phyloP scores from a whole-genome alignment of 129 eudicot genomes.

The Deinandra increscens region DNA sequence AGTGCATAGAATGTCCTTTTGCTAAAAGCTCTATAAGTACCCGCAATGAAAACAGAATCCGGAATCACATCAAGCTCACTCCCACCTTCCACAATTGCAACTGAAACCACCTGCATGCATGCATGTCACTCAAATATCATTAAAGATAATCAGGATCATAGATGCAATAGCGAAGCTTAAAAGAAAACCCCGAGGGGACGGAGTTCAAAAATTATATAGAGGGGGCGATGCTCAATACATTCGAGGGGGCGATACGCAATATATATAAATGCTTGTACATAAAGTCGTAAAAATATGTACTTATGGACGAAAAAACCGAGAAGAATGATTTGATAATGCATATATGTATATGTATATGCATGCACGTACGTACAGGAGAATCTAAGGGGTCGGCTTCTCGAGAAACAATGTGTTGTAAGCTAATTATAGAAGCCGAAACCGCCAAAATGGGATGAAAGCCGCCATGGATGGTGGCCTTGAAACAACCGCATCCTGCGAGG shows the following conservation, averaged over 20 bases:
- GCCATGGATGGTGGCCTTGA: constrained; percentile 52
- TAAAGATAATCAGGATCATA: too few relatives aligned
- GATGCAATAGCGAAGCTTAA: too few relatives aligned
- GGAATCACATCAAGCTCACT: constrained; percentile 44
- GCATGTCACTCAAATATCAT: too few relatives aligned
- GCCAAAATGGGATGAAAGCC: constrained; percentile 65
- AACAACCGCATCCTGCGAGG: constrained; percentile 72
- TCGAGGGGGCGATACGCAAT: too few relatives aligned
- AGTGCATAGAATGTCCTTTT: constrained; percentile 51
- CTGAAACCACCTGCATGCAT: constrained; percentile 60
- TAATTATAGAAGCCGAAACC: constrained; percentile 55
- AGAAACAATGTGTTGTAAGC: constrained; percentile 63
- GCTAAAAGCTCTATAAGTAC: constrained; percentile 68
- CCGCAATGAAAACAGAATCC: constrained; percentile 48
- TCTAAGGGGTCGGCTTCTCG: constrained; percentile 69
- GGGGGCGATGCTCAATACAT: too few relatives aligned
- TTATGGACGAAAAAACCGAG: too few relatives aligned
- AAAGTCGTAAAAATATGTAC: too few relatives aligned
- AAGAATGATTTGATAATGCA: too few relatives aligned
- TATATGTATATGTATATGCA: neutral
- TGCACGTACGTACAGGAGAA: constrained; percentile 37
- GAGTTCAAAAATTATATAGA: too few relatives aligned
- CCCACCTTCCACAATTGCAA: constrained; percentile 58
- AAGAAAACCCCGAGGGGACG: too few relatives aligned
- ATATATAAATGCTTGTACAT: too few relatives aligned